Percentiles rank a stretch among this genome's conserved stretches.
Conservation (phyloP, 768 basidiomycete species). For the Mycena amicta region DNA sequence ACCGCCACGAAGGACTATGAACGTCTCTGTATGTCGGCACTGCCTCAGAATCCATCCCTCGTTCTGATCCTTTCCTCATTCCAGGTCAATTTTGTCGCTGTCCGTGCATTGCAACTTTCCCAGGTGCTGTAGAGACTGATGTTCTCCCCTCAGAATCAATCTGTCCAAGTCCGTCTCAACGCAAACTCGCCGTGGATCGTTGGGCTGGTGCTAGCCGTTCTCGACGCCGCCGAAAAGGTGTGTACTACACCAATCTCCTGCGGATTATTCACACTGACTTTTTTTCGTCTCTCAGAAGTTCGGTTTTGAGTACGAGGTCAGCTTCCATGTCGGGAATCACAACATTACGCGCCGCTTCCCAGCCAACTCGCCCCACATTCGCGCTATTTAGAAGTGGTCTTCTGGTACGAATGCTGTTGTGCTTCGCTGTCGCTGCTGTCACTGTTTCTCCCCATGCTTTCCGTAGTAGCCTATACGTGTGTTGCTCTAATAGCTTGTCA, state of each 20-base stretch:
- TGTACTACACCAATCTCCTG: neutral
- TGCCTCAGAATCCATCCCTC: no score
- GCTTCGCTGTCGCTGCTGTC: no score
- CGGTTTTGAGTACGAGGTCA: constrained; percentile 9
- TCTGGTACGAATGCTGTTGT: no score
- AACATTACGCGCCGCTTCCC: neutral
- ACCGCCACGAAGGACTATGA: constrained; percentile 3
- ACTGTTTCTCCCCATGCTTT: no score
- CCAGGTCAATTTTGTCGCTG: constrained; percentile 10
- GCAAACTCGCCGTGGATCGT: constrained; percentile 14
- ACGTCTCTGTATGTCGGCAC: constrained; percentile 7
- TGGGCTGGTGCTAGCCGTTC: constrained; percentile 7
- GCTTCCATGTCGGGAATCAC: neutral
- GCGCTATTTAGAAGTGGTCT: no score
- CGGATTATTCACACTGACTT: neutral
- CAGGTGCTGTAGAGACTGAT: neutral
- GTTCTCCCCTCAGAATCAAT: constrained; percentile 10
- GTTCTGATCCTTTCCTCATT: constrained; percentile 1
- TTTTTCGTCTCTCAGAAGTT: neutral
- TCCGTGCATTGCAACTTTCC: neutral
- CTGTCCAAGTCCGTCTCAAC: constrained; percentile 16
- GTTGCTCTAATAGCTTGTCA: no score
- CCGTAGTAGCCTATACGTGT: no score
- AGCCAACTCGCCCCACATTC: constrained; percentile 13
- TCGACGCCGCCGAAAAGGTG: constrained; percentile 5